phyloP scores from a whole-genome alignment of 805 yeast genomes.

The Kurtzmaniella fragi region DNA sequence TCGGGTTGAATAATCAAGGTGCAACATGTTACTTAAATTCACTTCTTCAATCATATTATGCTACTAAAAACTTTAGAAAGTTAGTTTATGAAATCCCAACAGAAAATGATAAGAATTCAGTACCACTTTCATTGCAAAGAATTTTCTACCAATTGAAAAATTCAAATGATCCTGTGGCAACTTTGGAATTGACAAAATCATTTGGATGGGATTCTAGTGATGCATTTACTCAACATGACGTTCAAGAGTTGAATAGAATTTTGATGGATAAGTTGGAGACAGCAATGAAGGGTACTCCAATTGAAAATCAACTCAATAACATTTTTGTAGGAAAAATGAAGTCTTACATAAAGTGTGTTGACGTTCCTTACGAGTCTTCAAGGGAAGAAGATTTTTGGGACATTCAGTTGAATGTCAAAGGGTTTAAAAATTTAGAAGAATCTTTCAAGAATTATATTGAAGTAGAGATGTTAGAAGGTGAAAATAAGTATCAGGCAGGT shows the following conservation, averaged over 20 bases:
- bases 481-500: slow-evolving; percentile 87
- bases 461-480: slow-evolving; percentile 86
- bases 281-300: slow-evolving; percentile 84
- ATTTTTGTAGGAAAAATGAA: slow-evolving; percentile 97
- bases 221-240: slow-evolving; percentile 97
- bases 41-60: slow-evolving; percentile 81
- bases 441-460: slow-evolving; percentile 86
- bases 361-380: slow-evolving; percentile 90
- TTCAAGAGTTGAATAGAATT: slow-evolving; percentile 91
- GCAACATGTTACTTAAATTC: slow-evolving; percentile 98
- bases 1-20: slow-evolving; percentile 93
- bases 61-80: slow-evolving; percentile 75
- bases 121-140: slow-evolving; percentile 81
- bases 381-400: slow-evolving; percentile 97
- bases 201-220: slow-evolving; percentile 98
- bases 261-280: slow-evolving; percentile 90
- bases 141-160: slow-evolving; percentile 76
- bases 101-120: slow-evolving; percentile 49
- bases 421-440: slow-evolving; percentile 62
- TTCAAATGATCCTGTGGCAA: slow-evolving; percentile 73
- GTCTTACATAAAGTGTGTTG: slow-evolving; percentile 85
- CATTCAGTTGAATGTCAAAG: slow-evolving; percentile 89
- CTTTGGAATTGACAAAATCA: slow-evolving; percentile 79
- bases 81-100: slow-evolving; percentile 91
- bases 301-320: slow-evolving; percentile 53